These are phyloP conservation scores for Carex pumila DNA, from an alignment of 176 grass and related monocot species.

Conservation along the genomic window DNA sequence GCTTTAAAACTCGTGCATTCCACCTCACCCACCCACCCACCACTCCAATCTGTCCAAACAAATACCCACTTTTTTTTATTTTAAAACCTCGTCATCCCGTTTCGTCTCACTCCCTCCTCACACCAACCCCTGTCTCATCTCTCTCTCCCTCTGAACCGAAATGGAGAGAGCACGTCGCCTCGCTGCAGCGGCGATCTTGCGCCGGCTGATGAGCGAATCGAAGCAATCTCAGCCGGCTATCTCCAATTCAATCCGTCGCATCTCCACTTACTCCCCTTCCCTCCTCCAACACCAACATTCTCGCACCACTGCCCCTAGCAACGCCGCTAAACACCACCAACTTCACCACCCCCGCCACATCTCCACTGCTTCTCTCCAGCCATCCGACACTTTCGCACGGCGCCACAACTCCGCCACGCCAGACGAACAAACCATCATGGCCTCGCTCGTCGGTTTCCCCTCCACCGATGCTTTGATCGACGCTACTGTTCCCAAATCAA, in stretches of 20 bases:
- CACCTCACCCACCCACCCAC: constrained; percentile 35
- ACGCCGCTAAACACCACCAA: not conserved
- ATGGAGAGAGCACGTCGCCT: constrained; percentile 86
- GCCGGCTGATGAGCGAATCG: constrained; percentile 51
- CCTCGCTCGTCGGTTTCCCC: constrained; percentile 52
- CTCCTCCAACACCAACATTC: not conserved
- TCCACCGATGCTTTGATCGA: constrained; percentile 70
- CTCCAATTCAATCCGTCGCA: not conserved
- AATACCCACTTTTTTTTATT: not conserved
- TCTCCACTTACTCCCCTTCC: constrained; percentile 20
- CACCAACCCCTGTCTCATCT: constrained; percentile 9
- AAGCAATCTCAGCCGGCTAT: constrained; percentile 11
- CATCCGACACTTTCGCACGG: constrained; percentile 82
- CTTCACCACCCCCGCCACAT: constrained; percentile 19
- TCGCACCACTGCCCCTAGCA: not conserved
- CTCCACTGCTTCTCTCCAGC: constrained; percentile 54
- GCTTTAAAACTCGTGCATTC: constrained; percentile 27
- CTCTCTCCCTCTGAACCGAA: not conserved
- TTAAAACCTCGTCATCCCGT: not conserved
- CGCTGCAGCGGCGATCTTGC: constrained; percentile 60
- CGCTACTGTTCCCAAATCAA: constrained; percentile 43
- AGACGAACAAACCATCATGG: constrained; percentile 61
- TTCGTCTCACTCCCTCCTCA: constrained; percentile 5
- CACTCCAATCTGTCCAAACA: not conserved
- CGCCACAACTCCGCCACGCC: constrained; percentile 91